A percentile compares a stretch with the other conserved stretches of the same genome.
Evolutionary conservation across 2,329 filamentous ascomycete species (phyloP).

Genomic region (Gliomastix tumulicola): DNA sequence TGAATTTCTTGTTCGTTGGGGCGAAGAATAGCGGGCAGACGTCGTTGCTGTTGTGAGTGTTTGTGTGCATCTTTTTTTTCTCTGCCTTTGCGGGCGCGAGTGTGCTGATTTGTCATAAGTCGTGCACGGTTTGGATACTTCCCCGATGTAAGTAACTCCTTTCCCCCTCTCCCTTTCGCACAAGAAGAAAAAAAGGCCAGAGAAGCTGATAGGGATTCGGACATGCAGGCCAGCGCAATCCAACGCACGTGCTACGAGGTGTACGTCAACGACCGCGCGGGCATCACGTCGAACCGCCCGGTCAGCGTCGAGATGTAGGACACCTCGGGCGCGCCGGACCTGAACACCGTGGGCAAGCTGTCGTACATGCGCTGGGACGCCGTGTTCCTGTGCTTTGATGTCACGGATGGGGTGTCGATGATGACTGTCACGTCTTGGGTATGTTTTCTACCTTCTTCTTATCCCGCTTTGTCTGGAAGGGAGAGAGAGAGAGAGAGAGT

Average conservation of each 20-base stretch:
- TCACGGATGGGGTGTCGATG: slow-evolving; percentile 23
- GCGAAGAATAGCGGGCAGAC: slow-evolving; percentile 23
- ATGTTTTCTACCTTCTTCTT: slow-evolving; percentile 5
- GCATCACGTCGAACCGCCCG: slow-evolving; percentile 13
- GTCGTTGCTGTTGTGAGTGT: slow-evolving; percentile 26
- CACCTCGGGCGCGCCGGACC: slow-evolving; percentile 28
- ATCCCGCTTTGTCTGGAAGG: neutral
- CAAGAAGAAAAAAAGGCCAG: neutral
- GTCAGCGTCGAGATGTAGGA: slow-evolving; percentile 28
- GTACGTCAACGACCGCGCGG: slow-evolving; percentile 18
- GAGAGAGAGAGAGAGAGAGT: neutral
- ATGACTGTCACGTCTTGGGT: slow-evolving; percentile 27
- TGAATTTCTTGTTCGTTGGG: slow-evolving; percentile 29
- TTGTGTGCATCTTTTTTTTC: neutral
- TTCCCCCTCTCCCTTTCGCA: neutral
- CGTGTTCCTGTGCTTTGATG: slow-evolving; percentile 30
- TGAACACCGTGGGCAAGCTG: slow-evolving; percentile 22
- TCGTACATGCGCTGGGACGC: slow-evolving; percentile 28
- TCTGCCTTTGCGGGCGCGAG: neutral
- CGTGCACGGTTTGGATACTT: slow-evolving; percentile 28
- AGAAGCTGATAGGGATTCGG: too few species aligned
- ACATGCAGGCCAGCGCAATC: slow-evolving; percentile 19
- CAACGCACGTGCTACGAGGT: slow-evolving; percentile 24
- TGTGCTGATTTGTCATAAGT: slow-evolving; percentile 8
- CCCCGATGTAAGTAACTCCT: slow-evolving; percentile 20